Conservation (phyloP, 305 asterid species). For the Rubia peregrina region DNA sequence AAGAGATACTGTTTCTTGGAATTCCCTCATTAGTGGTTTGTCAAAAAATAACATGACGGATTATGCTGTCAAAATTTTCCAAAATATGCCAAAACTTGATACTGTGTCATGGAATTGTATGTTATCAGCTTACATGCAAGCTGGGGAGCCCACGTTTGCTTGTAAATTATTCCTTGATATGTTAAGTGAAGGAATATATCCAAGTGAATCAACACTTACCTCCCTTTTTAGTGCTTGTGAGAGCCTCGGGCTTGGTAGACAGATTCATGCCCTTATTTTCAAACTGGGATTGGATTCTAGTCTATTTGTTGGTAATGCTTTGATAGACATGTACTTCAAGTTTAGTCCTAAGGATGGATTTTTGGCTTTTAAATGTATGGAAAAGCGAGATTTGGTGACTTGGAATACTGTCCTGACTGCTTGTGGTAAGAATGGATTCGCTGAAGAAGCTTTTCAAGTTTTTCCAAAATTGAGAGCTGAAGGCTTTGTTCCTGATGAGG, state of each 20-base stretch:
- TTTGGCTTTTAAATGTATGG: slow-evolving; percentile 14
- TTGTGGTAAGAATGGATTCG: slow-evolving; percentile 21
- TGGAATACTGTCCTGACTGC: slow-evolving; percentile 25
- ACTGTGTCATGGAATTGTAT: slow-evolving; percentile 20
- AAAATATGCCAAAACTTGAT: slow-evolving; percentile 18
- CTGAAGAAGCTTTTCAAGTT: slow-evolving; percentile 16
- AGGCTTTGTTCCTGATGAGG: slow-evolving; percentile 18
- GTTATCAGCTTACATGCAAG: slow-evolving; percentile 21
- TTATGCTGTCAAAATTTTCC: slow-evolving; percentile 14
- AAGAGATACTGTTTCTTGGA: slow-evolving; percentile 16
- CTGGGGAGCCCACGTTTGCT: slow-evolving; percentile 13
- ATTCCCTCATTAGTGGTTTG: slow-evolving; percentile 5
- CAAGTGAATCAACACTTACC: slow-evolving; percentile 17
- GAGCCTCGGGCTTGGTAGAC: slow-evolving; percentile 19
- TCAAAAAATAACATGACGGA: slow-evolving; percentile 10
- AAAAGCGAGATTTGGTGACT: slow-evolving; percentile 18
- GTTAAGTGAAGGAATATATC: slow-evolving; percentile 14
- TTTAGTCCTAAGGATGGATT: slow-evolving; percentile 15
- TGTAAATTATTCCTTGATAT: slow-evolving; percentile 17
- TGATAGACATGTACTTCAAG: slow-evolving; percentile 21
- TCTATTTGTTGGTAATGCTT: slow-evolving; percentile 18
- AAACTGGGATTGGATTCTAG: slow-evolving; percentile 14
- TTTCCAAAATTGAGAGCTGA: slow-evolving; percentile 16
- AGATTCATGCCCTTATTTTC: slow-evolving; percentile 17
- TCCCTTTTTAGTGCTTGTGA: slow-evolving; percentile 19